Evolutionary conservation across 1,284 basidiomycete species (phyloP).

Genomic region (Coniophora puteana): DNA sequence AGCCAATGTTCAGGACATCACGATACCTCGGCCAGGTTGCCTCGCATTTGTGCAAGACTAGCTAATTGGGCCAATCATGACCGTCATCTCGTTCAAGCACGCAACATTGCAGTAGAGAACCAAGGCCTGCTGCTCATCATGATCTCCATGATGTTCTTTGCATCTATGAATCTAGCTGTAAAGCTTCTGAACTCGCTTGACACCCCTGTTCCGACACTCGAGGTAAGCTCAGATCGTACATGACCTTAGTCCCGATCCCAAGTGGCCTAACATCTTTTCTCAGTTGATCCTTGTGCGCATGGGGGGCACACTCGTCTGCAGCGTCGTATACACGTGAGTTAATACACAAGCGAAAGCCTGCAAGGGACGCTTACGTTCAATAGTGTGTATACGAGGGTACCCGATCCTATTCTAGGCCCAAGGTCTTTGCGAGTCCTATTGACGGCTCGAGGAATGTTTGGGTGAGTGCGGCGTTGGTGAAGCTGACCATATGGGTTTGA

Average conservation of each 20-base stretch:
- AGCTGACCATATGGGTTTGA: slow-evolving; percentile 4
- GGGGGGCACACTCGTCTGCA: slow-evolving; percentile 39
- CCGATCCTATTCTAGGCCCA: slow-evolving; percentile 65
- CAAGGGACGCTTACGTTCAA: slow-evolving; percentile 29
- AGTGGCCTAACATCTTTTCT: background rate
- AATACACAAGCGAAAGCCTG: background rate
- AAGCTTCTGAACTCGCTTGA: slow-evolving; percentile 58
- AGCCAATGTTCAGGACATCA: too few species aligned
- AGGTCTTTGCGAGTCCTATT: slow-evolving; percentile 59
- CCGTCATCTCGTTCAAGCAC: too few species aligned
- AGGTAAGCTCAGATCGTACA: slow-evolving; percentile 34
- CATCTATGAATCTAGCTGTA: slow-evolving; percentile 55
- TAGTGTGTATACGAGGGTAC: slow-evolving; percentile 46
- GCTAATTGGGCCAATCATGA: too few species aligned
- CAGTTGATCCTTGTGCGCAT: slow-evolving; percentile 36
- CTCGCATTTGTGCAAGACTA: too few species aligned
- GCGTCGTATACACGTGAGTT: background rate
- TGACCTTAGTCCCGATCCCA: background rate
- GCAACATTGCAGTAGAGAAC: too few species aligned
- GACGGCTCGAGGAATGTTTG: slow-evolving; percentile 56
- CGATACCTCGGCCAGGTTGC: too few species aligned
- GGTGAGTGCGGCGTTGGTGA: slow-evolving; percentile 32
- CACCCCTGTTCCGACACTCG: slow-evolving; percentile 48
- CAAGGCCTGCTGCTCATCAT: slow-evolving; percentile 61
- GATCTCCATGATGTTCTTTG: slow-evolving; percentile 57